Percentiles rank a stretch among this genome's conserved stretches.
phyloP scores from a whole-genome alignment of 2,329 filamentous ascomycete genomes.

The Claviceps sp. region DNA sequence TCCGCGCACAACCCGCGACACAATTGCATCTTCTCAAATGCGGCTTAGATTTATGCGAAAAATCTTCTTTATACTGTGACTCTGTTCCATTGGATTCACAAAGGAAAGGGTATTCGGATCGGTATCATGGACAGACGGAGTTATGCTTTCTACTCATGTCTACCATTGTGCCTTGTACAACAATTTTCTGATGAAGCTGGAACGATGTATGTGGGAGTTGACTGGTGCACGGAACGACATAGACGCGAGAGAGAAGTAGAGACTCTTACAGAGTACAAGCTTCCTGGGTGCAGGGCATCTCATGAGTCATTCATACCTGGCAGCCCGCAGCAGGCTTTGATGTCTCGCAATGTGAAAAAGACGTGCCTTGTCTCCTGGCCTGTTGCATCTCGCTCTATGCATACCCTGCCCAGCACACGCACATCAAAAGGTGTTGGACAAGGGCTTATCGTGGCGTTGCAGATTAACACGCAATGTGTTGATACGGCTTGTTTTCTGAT shows the following conservation, averaged over 20 bases:
- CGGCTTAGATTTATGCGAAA: not conserved
- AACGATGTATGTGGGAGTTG: conserved; percentile 7
- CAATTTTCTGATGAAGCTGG: conserved; percentile 12
- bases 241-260: not conserved
- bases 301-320: not conserved
- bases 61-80: not conserved
- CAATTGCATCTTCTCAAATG: not conserved
- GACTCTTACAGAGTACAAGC: not conserved
- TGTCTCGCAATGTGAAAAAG: not conserved
- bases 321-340: not conserved
- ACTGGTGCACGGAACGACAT: not conserved
- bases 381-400: conserved; percentile 21
- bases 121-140: not conserved
- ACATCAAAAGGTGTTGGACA: conserved; percentile 33
- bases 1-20: not conserved
- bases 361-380: not conserved
- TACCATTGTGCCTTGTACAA: conserved; percentile 16
- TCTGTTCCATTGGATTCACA: not conserved
- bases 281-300: not conserved
- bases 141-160: not conserved
- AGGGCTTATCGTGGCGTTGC: conserved; percentile 16
- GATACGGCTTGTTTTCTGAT: conserved; percentile 10
- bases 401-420: conserved; percentile 29
- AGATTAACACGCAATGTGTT: conserved; percentile 10
- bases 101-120: not conserved